These are phyloP conservation scores for Populus deltoides DNA, from an alignment of 345 rosid genomes.

Conservation along the genomic window DNA sequence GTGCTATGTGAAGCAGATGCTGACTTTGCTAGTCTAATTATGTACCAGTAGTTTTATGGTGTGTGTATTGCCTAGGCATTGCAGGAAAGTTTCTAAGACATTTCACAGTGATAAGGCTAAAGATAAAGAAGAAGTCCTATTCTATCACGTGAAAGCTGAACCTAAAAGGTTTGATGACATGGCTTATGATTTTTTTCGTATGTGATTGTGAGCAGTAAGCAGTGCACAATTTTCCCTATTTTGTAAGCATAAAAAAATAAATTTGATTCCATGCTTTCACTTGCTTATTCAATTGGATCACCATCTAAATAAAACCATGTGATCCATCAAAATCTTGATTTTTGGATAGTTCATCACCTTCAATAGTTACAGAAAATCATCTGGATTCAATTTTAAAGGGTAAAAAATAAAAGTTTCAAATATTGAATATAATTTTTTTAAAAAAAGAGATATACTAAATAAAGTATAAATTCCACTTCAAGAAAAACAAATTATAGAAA, in stretches of 20 bases:
- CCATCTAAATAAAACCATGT: background rate
- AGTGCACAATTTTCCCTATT: background rate
- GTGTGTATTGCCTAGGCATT: background rate
- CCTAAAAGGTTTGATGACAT: background rate
- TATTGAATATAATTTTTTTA: background rate
- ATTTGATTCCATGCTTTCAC: too few relatives aligned
- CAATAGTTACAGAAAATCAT: background rate
- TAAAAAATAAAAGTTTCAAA: background rate
- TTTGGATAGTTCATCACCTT: background rate
- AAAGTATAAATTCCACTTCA: background rate
- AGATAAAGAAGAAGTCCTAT: background rate
- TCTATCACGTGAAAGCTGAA: background rate
- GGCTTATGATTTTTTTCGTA: too few relatives aligned
- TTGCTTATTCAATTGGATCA: too few relatives aligned
- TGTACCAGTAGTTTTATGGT: background rate
- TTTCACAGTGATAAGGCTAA: background rate
- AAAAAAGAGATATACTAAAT: background rate
- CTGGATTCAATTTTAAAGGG: background rate
- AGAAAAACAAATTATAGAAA: background rate
- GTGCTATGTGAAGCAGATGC: background rate
- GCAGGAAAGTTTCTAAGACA: background rate
- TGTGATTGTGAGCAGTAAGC: background rate
- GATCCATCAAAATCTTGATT: background rate
- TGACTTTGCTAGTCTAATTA: background rate
- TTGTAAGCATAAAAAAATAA: too few relatives aligned